phyloP scores from a whole-genome alignment of 768 basidiomycete genomes.

The Nidularia sp. region DNA sequence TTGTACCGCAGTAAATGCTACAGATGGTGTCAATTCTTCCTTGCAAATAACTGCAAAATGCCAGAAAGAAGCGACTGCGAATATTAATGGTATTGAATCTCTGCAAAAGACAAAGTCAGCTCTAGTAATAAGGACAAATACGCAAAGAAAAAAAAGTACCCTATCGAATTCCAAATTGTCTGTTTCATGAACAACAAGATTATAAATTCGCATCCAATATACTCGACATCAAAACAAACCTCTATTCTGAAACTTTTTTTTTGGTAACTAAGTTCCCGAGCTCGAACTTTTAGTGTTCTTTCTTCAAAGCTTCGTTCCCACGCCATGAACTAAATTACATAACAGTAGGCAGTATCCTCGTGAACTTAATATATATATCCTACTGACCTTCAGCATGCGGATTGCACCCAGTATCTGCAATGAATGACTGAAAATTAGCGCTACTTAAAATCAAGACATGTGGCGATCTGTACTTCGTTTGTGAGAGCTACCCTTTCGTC shows the following conservation, averaged over 20 bases:
- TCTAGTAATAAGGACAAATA: slow-evolving; percentile 25
- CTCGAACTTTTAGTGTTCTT: slow-evolving; percentile 51
- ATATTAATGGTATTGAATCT: slow-evolving; percentile 33
- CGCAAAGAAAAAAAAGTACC: slow-evolving; percentile 35
- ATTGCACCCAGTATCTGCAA: slow-evolving; percentile 8
- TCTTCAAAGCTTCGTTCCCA: slow-evolving; percentile 68
- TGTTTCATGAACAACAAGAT: background rate
- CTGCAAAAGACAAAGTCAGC: background rate
- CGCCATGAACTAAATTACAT: slow-evolving; percentile 57
- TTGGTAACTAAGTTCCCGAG: slow-evolving; percentile 62
- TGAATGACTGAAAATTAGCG: background rate
- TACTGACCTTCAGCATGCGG: slow-evolving; percentile 10
- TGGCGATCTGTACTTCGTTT: slow-evolving; percentile 67
- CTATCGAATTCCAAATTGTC: slow-evolving; percentile 7
- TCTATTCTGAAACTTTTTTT: slow-evolving; percentile 64
- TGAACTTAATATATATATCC: background rate
- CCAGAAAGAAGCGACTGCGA: slow-evolving; percentile 49
- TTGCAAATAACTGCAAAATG: slow-evolving; percentile 63
- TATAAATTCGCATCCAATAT: too few relatives aligned
- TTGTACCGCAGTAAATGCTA: slow-evolving; percentile 63
- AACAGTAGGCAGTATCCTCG: background rate
- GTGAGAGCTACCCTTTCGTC: slow-evolving; percentile 71
- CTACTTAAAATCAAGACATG: slow-evolving; percentile 34
- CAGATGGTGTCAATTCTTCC: slow-evolving; percentile 64
- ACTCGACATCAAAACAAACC: slow-evolving; percentile 16